A percentile compares a stretch with the other conserved stretches of the same genome.
Conservation (phyloP, 2,329 filamentous ascomycete genomes). For the Fusarium pseudonygamai region DNA sequence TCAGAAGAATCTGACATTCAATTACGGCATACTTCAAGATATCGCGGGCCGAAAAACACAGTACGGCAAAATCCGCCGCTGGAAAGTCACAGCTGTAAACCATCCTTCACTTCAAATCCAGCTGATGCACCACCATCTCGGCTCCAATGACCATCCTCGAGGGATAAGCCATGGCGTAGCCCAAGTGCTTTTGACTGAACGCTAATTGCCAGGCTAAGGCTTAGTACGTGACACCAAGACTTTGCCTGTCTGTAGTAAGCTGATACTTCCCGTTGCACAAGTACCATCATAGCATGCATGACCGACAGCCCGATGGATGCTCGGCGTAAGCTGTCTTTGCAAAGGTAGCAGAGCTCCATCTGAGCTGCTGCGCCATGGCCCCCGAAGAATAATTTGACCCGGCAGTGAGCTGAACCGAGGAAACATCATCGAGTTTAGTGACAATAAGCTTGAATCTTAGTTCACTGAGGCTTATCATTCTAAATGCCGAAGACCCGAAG, state of each 20-base stretch:
- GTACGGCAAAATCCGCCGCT: not conserved
- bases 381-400: not conserved
- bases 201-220: not conserved
- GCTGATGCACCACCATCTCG: not conserved
- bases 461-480: not conserved
- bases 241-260: not conserved
- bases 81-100: not conserved
- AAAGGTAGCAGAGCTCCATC: not conserved
- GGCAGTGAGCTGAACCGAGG: not conserved
- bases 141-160: not conserved
- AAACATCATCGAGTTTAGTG: not conserved
- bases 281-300: not conserved
- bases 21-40: not conserved
- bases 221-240: not conserved
- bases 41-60: not conserved
- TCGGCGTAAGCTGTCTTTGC: not conserved
- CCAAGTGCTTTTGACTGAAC: not conserved
- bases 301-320: not conserved
- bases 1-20: not conserved
- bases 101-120: not conserved
- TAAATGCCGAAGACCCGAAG: not conserved
- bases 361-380: conserved; percentile 1
- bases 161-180: not conserved
- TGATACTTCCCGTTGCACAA: not conserved
- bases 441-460: not conserved